These are phyloP conservation scores for Phialemoniopsis sp. DNA, from an alignment of 2,329 filamentous ascomycete species.

Conservation along the genomic window DNA sequence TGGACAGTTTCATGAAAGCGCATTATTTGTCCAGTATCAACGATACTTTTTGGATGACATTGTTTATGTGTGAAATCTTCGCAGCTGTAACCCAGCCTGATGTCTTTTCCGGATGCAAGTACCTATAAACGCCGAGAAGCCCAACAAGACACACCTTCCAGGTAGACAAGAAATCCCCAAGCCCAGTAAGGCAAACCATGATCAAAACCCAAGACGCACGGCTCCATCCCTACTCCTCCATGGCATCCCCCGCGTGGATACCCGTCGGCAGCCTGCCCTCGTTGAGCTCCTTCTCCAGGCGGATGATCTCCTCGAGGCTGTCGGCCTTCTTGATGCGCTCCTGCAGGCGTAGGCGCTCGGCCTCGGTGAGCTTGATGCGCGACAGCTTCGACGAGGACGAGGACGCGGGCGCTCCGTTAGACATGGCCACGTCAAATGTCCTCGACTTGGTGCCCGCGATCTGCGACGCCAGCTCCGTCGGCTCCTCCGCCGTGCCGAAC, in stretches of 20 bases:
- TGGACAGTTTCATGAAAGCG: too few species aligned
- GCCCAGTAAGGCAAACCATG: too few species aligned
- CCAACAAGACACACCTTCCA: not conserved
- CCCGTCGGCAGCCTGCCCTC: conserved; percentile 81
- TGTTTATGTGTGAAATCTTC: not conserved
- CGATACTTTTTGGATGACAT: too few species aligned
- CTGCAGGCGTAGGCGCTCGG: conserved; percentile 81
- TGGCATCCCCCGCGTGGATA: conserved; percentile 50
- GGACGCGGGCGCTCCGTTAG: conserved; percentile 37
- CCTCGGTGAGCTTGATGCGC: conserved; percentile 79
- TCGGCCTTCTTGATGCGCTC: conserved; percentile 85
- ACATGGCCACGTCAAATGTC: conserved; percentile 56
- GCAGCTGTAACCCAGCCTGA: not conserved
- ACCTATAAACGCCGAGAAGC: not conserved
- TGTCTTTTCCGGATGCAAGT: not conserved
- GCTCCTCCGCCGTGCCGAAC: conserved; percentile 76
- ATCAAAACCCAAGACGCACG: too few species aligned
- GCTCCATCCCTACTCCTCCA: conserved; percentile 49
- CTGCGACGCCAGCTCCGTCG: conserved; percentile 71
- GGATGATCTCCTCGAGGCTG: conserved; percentile 84
- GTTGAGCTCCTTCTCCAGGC: conserved; percentile 85
- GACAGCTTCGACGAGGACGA: conserved; percentile 59
- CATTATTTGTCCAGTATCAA: too few species aligned
- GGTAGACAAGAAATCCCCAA: too few species aligned
- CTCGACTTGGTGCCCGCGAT: conserved; percentile 83